Base-by-base conservation (phyloP, 2,329 filamentous ascomycete genomes). In the Exophiala viscosa region DNA sequence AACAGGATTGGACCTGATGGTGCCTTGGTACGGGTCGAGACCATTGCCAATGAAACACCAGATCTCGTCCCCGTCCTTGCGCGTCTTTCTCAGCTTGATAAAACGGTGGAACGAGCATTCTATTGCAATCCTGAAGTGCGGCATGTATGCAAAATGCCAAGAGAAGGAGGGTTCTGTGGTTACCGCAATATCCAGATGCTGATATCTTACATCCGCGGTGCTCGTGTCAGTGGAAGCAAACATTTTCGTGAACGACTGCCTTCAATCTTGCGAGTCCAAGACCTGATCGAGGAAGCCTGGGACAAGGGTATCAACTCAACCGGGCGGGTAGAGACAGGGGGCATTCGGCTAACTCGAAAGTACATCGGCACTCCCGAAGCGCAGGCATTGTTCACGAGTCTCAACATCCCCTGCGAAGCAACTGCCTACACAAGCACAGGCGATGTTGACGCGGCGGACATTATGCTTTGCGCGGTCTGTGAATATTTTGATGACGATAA, bases 151-250 rank as follows among this genome's bases (percentile, higher is more conserved):
- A 95, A 95, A 64, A 76, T 95, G 47, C 80, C 78, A n/a, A 78
- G 76, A 55, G 91, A 96, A 72, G 90, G 90, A 17, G 88, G 90
- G 5, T 97, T 97, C 67, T 97, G 92, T 66, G 92, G 92, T 3
- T 97, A 96, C 67, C 82, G 92, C 36, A 97, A 95, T 65, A 95
- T 96, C 31, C 93, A 97, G 67, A 95, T 95, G 84, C 70, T 96
- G 61, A 74, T 86, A 11, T 92, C 90, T 0, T 91, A 89, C 66
- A 82, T 96, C 15, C 81, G 85, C 53, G 80, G 78, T 7, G 72
- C 81, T 1, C 68, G 73, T 35, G 75, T 75, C 10, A 70, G 75
- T 10, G 88, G 87, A 0, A 69, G 79, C 55, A 75, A 84, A 36
- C 70, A 74, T 43, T 88, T 95, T 54, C 69, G 74, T 1, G 73